These are phyloP conservation scores for Penicillium capsulatum DNA, from an alignment of 2,329 filamentous ascomycete species.

Conservation along the genomic window DNA sequence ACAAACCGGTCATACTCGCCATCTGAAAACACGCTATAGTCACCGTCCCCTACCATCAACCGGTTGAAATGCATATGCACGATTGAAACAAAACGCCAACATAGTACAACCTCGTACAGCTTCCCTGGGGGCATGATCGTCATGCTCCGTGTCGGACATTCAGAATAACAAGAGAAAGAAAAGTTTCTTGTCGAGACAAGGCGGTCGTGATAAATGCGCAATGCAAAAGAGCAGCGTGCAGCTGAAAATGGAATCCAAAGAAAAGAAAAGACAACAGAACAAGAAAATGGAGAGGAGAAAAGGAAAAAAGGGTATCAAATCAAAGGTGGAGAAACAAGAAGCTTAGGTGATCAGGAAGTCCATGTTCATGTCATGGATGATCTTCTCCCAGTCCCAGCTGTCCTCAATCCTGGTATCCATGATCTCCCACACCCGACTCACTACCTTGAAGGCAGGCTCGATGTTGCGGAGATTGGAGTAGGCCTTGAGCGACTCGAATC, in stretches of 20 bases:
- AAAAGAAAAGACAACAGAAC: slow-evolving; percentile 1
- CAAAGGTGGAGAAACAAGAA: slow-evolving; percentile 12
- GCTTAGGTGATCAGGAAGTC: slow-evolving; percentile 58
- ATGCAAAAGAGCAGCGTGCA: too few relatives aligned
- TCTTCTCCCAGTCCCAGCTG: slow-evolving; percentile 61
- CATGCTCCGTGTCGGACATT: slow-evolving; percentile 12
- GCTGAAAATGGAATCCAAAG: neutral
- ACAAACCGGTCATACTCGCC: too few relatives aligned
- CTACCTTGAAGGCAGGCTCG: slow-evolving; percentile 52
- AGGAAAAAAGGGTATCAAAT: slow-evolving; percentile 17
- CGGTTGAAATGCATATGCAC: slow-evolving; percentile 16
- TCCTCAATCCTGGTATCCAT: slow-evolving; percentile 56
- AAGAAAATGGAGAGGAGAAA: slow-evolving; percentile 4
- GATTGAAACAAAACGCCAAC: slow-evolving; percentile 15
- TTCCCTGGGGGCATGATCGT: slow-evolving; percentile 10
- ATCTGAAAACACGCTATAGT: slow-evolving; percentile 4
- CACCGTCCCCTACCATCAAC: slow-evolving; percentile 1
- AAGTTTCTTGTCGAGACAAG: too few relatives aligned
- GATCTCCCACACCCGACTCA: slow-evolving; percentile 55
- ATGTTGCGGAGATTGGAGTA: slow-evolving; percentile 59
- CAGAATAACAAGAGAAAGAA: neutral
- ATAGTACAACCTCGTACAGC: slow-evolving; percentile 21
- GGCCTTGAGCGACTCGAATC: slow-evolving; percentile 52
- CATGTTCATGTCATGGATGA: slow-evolving; percentile 56
- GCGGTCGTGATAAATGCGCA: too few relatives aligned